Conservation (phyloP, 148 eudicot genomes). For the Rhododendron griersonianum region DNA sequence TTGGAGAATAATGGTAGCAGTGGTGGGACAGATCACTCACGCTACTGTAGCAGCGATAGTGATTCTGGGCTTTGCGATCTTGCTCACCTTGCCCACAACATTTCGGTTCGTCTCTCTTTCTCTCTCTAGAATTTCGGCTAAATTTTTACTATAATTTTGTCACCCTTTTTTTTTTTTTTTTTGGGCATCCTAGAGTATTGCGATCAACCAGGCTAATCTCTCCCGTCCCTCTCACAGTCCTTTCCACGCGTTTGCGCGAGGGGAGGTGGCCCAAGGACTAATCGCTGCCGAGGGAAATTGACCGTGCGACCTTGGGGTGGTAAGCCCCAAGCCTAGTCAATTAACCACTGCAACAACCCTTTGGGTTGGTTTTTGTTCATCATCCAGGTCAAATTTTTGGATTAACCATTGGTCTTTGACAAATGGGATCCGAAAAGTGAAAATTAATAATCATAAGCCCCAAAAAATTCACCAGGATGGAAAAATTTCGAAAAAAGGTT, state of each 20-base stretch:
- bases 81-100: conserved; percentile 57
- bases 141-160: no score
- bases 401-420: neutral
- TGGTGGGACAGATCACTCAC: conserved; percentile 54
- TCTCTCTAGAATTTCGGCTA: neutral
- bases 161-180: no score
- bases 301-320: no score
- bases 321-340: no score
- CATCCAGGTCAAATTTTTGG: neutral
- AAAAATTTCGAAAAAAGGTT: no score
- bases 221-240: neutral
- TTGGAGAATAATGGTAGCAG: conserved; percentile 57
- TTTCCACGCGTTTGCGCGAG: neutral
- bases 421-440: neutral
- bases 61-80: conserved; percentile 75
- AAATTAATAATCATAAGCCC: neutral
- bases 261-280: no score
- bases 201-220: neutral
- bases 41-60: conserved; percentile 62
- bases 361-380: neutral
- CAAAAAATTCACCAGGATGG: neutral
- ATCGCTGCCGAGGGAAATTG: no score
- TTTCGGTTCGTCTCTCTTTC: conserved; percentile 42
- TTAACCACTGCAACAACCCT: no score
- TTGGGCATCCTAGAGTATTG: no score